Conservation (phyloP, 495 filamentous ascomycete species). For the Rhypophila decipiens region DNA sequence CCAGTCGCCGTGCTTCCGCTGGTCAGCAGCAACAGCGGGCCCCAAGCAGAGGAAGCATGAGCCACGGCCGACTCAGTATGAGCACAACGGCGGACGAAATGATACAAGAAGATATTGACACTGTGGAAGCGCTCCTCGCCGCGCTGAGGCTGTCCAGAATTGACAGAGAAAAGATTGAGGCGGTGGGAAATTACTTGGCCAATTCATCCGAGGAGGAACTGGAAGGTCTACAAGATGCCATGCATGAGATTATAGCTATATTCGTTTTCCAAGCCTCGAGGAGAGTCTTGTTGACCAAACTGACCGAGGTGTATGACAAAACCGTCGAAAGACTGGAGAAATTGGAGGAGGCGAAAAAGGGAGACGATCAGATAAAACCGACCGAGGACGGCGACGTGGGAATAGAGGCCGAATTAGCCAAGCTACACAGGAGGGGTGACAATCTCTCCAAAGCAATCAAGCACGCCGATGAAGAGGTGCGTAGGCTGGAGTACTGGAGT, state of each 20-base stretch:
- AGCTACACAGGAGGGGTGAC: slow-evolving; percentile 31
- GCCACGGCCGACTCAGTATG: slow-evolving; percentile 23
- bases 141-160: slow-evolving; percentile 62
- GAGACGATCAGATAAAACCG: slow-evolving; percentile 21
- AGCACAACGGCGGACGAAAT: slow-evolving; percentile 1
- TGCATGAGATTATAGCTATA: slow-evolving; percentile 76
- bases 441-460: slow-evolving; percentile 52
- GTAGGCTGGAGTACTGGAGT: slow-evolving; percentile 66
- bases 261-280: slow-evolving; percentile 89
- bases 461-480: slow-evolving; percentile 62
- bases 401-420: not conserved
- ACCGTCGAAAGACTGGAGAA: slow-evolving; percentile 17
- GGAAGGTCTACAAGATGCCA: slow-evolving; percentile 65
- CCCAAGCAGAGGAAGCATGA: slow-evolving; percentile 15
- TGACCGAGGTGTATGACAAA: slow-evolving; percentile 58
- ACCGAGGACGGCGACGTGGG: slow-evolving; percentile 17
- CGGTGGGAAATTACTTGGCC: slow-evolving; percentile 70
- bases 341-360: slow-evolving; percentile 7
- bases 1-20: slow-evolving; percentile 6
- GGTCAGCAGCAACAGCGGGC: slow-evolving; percentile 16
- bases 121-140: slow-evolving; percentile 59
- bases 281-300: slow-evolving; percentile 60
- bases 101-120: slow-evolving; percentile 44
- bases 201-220: slow-evolving; percentile 76
- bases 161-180: slow-evolving; percentile 85